phyloP scores from a whole-genome alignment of 2,329 filamentous ascomycete genomes.

The Coleophoma crateriformis region DNA sequence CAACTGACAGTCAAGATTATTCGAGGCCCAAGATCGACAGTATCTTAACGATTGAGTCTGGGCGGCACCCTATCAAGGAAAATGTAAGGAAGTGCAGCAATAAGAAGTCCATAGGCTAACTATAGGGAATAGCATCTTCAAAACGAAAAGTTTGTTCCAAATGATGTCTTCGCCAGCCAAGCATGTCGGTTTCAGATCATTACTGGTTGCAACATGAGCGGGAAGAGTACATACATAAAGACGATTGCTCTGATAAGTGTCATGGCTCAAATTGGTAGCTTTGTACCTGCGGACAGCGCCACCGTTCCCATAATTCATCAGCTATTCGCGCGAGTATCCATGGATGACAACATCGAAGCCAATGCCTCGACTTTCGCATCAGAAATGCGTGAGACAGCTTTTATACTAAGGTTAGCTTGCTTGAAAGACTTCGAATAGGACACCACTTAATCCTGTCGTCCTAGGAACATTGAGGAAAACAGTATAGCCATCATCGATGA shows the following conservation, averaged over 20 bases:
- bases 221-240: slow-evolving; percentile 92
- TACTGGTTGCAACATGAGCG: slow-evolving; percentile 97
- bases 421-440: neutral
- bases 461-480: slow-evolving; percentile 65
- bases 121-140: slow-evolving; percentile 41
- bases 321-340: slow-evolving; percentile 81
- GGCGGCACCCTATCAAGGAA: slow-evolving; percentile 65
- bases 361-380: slow-evolving; percentile 91
- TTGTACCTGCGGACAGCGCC: slow-evolving; percentile 82
- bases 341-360: slow-evolving; percentile 81
- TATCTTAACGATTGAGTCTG: slow-evolving; percentile 59
- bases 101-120: too few species aligned
- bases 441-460: neutral
- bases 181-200: slow-evolving; percentile 86
- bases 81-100: slow-evolving; percentile 37
- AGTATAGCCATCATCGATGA: slow-evolving; percentile 88
- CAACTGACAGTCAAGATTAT: slow-evolving; percentile 57
- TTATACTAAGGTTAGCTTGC: slow-evolving; percentile 61
- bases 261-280: slow-evolving; percentile 91
- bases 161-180: slow-evolving; percentile 80
- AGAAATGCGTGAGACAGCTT: slow-evolving; percentile 95
- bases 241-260: slow-evolving; percentile 78
- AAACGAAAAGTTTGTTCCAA: slow-evolving; percentile 68
- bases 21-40: slow-evolving; percentile 56
- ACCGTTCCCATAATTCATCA: slow-evolving; percentile 75